Evolutionary conservation across 768 basidiomycete genomes (phyloP), one percentile per base, ranked within the genome.

Genomic region (Lyophyllum decastes): DNA sequence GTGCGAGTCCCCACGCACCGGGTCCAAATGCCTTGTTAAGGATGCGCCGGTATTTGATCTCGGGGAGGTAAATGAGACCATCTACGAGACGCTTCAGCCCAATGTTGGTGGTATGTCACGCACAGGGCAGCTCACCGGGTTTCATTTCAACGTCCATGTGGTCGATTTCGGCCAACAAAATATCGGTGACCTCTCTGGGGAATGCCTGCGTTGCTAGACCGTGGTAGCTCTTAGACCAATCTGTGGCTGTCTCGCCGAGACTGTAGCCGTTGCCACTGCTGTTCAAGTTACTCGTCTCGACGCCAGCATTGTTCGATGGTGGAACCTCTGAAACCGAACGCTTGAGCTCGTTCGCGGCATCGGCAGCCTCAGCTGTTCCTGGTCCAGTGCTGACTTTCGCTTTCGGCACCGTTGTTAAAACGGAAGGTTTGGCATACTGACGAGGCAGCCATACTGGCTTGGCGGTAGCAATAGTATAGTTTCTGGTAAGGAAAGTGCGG

Each of bases 1-100:
- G 96, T 12, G 95, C 96, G 45, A 98, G 83, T 11, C 96, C 96
- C 96, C 96, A 98, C 5, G 89, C 95, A 7, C 96, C 96, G 19
- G 96, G 96, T 11, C 96, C 95, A 66, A 98, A 98, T 0, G 96
- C 94, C 64, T 82, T 87, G 77, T 98, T 98, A 47, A 98, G 74
- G 33, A 93, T 86, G 22, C 96, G 84, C 17, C 96, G 84, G 67
- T 98, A 98, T 69, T 97, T 96, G 66, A 98, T 98, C 73, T 98
- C 96, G 19, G 96, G 96, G 7, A 98, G 85, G 73, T 98, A 98
- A 11, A 97, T 75, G 41, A 98, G 79, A 4, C 96, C 96, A 64
- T 98, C 96, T 96, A 56, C 8, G 10, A 26, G 6, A 6, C 21
- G 10, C 34, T 12, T 43, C 34, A 54, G 54, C 27, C 40, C 52